phyloP scores from a whole-genome alignment of 192 early-diverging fungal genomes.

The Coemansia sp. region DNA sequence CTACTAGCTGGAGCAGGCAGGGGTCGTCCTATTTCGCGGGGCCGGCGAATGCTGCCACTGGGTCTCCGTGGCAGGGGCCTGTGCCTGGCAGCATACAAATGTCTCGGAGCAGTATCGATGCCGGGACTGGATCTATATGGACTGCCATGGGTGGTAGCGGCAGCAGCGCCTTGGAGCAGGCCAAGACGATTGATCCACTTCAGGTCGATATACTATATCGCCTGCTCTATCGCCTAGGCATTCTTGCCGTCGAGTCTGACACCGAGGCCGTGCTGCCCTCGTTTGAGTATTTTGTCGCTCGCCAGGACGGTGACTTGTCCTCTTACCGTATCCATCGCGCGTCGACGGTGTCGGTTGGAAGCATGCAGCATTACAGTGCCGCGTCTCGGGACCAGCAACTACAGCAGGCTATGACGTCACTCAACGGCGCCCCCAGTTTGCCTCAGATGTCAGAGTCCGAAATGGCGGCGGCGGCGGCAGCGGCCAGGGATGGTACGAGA shows the following conservation, averaged over 20 bases:
- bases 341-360: conserved; percentile 31
- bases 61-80: conserved; percentile 12
- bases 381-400: background rate
- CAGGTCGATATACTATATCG: conserved; percentile 42
- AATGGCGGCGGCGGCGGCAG: background rate
- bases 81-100: conserved; percentile 8
- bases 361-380: background rate
- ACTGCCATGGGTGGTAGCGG: background rate
- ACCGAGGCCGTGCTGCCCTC: conserved; percentile 25
- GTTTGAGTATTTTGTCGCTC: conserved; percentile 44
- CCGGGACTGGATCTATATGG: background rate
- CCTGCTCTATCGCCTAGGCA: conserved; percentile 41
- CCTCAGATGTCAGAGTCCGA: background rate
- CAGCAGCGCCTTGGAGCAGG: background rate
- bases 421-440: background rate
- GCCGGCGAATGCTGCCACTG: conserved; percentile 4
- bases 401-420: background rate
- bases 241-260: conserved; percentile 42
- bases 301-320: conserved; percentile 16
- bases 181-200: conserved; percentile 7
- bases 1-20: conserved; percentile 33
- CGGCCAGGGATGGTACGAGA: background rate
- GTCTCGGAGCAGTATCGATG: conserved; percentile 37
- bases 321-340: conserved; percentile 37
- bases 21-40: conserved; percentile 34